Conservation (phyloP, 2,329 filamentous ascomycete genomes). For the Truncatella angustata region DNA sequence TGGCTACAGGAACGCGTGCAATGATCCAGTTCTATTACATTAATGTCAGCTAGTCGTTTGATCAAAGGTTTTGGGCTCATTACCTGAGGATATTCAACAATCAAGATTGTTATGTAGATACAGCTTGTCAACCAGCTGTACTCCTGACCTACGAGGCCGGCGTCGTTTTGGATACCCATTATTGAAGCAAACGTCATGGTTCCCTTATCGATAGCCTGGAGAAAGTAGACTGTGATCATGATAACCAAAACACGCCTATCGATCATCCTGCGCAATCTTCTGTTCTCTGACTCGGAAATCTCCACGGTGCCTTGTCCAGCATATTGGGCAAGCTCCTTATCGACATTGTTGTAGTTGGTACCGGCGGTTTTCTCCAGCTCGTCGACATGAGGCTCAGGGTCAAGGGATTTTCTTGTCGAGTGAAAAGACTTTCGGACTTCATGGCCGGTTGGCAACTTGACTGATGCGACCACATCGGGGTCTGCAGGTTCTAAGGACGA, state of each 20-base stretch:
- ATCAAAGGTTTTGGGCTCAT: too few relatives aligned
- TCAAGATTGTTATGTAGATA: conserved; percentile 70
- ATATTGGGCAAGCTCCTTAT: conserved; percentile 71
- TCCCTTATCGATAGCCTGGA: conserved; percentile 68
- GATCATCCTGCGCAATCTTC: conserved; percentile 61
- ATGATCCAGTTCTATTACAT: conserved; percentile 45
- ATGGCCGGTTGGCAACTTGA: conserved; percentile 16
- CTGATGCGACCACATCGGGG: conserved; percentile 22
- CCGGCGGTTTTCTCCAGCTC: conserved; percentile 45
- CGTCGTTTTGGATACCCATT: conserved; percentile 57
- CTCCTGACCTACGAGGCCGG: conserved; percentile 46
- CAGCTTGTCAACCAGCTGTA: conserved; percentile 72
- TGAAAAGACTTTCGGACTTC: conserved; percentile 21
- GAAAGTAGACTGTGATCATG: conserved; percentile 73
- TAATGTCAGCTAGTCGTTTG: background rate
- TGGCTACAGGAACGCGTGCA: conserved; percentile 63
- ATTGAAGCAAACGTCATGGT: conserved; percentile 64
- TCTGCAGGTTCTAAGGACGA: conserved; percentile 25
- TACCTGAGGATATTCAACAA: conserved; percentile 68
- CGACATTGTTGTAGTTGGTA: conserved; percentile 52
- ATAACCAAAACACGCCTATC: conserved; percentile 65
- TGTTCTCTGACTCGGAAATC: conserved; percentile 59
- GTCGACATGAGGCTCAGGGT: conserved; percentile 21
- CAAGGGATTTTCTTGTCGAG: conserved; percentile 23
- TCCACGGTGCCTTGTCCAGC: conserved; percentile 52